Base-by-base conservation (phyloP, 176 grass and related monocot genomes). In the Lolium perenne region DNA sequence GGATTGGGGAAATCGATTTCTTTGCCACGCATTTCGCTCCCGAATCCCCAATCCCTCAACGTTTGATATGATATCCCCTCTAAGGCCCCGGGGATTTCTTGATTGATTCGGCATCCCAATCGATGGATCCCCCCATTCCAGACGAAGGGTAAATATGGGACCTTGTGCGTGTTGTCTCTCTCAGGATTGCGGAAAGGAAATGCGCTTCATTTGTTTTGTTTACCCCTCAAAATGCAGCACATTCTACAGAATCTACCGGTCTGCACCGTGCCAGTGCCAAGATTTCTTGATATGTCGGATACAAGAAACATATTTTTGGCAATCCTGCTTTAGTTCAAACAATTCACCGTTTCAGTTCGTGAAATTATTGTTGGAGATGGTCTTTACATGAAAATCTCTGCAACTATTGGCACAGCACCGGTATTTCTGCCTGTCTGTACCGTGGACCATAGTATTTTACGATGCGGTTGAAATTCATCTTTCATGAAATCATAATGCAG, bases 271-370 rank as follows among this genome's bases (percentile, higher is more conserved):
- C 32, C 55, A 14, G 56, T 74, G 18, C 14, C 50, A 43, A 18
- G 4, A 80, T 84, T 83, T 80, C 5, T 22, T 49, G 80, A 12
- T 49, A 75, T 25, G 82, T 23, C 77, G 26, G 41, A 78, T 82
- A 6, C 20, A 8, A 56, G 11, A 59, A 66, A 41, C 75, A 26
- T 45, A 84, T 62, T 59, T 35, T 70, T 10, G 51, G 49, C 8
- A 80, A 75, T 14, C 12, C 7, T 75, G 8, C 11, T 83, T 22
- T 74, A 67, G 67, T 74, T 83, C 29, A 8, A 47, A 74, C 38
- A 16, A 32, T 8, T 12, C 38, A 10, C 25, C 50, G 49, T 78
- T 17, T 82, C 6, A 13, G 29, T 29, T 5, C 58, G 4, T 41
- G 6, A 25, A 69, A 26, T 17, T 29, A 79, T 65, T 73, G 2